Evolutionary conservation across 768 basidiomycete species (phyloP).

Genomic region (Daedalea quercina): DNA sequence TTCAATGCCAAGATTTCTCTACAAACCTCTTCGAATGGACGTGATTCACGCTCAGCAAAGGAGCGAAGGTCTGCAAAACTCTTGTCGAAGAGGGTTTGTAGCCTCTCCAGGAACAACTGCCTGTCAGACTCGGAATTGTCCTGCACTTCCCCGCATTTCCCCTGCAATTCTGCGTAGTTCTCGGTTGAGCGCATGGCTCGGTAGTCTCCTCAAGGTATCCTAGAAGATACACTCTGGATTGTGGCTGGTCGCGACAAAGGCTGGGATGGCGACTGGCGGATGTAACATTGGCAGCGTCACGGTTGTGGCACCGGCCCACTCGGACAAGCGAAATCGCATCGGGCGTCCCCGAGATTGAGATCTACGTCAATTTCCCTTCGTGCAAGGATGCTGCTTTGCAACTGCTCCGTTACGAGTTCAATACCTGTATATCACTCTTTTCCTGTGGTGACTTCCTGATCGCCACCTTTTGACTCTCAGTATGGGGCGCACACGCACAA

Average conservation of each 20-base stretch:
- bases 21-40: slow-evolving; percentile 54
- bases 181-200: not conserved
- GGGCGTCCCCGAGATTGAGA: not conserved
- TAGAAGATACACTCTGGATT: too few species aligned
- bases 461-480: too few species aligned
- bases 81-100: slow-evolving; percentile 59
- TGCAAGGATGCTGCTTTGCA: not conserved
- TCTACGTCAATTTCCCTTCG: not conserved
- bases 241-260: not conserved
- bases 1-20: too few species aligned
- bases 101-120: slow-evolving; percentile 54
- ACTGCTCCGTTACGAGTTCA: too few species aligned
- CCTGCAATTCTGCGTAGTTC: slow-evolving; percentile 1
- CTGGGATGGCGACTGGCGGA: too few species aligned
- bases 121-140: slow-evolving; percentile 31
- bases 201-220: too few species aligned
- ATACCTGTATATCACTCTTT: not conserved
- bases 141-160: slow-evolving; percentile 18
- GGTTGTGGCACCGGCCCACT: too few species aligned
- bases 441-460: too few species aligned
- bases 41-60: slow-evolving; percentile 54
- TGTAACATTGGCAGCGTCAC: too few species aligned
- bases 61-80: slow-evolving; percentile 47
- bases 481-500: slow-evolving; percentile 29
- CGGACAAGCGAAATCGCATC: not conserved